phyloP scores from a whole-genome alignment of 805 yeast genomes.

The Kodamaea neixiangensis region DNA sequence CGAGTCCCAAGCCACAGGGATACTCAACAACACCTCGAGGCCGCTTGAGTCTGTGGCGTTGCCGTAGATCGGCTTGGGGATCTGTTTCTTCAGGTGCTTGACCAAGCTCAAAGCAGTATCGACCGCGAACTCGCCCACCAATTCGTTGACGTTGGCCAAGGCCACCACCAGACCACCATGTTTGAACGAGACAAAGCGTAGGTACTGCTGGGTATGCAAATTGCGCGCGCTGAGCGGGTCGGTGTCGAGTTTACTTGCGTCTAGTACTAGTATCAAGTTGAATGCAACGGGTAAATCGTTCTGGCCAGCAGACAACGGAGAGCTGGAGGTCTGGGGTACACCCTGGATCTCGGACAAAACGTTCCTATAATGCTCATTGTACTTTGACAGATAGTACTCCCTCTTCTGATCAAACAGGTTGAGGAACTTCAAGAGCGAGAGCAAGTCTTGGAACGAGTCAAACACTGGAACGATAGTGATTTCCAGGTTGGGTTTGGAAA shows the following conservation, averaged over 20 bases:
- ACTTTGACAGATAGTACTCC: conserved; percentile 9
- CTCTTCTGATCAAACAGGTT: neutral
- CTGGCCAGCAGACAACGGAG: conserved; percentile 18
- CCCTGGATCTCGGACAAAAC: conserved; percentile 11
- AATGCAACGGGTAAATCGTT: conserved; percentile 26
- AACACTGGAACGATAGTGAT: conserved; percentile 14
- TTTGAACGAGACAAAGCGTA: conserved; percentile 33
- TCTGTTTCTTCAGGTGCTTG: conserved; percentile 7
- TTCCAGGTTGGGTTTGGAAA: conserved; percentile 1
- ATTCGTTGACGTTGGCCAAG: conserved; percentile 7
- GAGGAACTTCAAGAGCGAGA: conserved; percentile 16
- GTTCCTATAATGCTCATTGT: conserved; percentile 8
- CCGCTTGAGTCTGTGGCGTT: conserved; percentile 3
- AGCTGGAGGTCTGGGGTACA: neutral
- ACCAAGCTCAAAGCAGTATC: conserved; percentile 7
- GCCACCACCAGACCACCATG: conserved; percentile 30
- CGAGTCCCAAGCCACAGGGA: conserved; percentile 56
- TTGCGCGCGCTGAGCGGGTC: conserved; percentile 21
- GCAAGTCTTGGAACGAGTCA: conserved; percentile 12
- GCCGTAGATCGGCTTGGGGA: conserved; percentile 21
- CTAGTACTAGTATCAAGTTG: conserved; percentile 20
- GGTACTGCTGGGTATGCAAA: conserved; percentile 35
- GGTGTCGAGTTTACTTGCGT: conserved; percentile 14
- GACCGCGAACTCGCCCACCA: conserved; percentile 5
- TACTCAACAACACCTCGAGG: conserved; percentile 14